Percentiles rank a stretch among this genome's conserved stretches.
phyloP scores from a whole-genome alignment of 2,329 filamentous ascomycete species.

The Eutypa lata region DNA sequence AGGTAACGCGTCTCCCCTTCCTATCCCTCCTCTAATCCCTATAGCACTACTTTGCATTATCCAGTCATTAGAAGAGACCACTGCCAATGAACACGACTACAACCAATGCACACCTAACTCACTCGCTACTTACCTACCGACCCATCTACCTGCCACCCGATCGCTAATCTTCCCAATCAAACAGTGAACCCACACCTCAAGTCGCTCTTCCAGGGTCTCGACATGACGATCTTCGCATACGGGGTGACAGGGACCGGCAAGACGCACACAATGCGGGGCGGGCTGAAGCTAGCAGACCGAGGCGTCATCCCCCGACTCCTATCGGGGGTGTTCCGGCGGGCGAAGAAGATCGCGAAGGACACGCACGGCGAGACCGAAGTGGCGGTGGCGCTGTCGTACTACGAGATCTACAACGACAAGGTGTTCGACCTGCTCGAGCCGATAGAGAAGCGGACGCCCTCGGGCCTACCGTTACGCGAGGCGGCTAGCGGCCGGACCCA shows the following conservation, averaged over 20 bases:
- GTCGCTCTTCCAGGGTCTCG: slow-evolving; percentile 84
- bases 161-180: too few species aligned
- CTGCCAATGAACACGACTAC: slow-evolving; percentile 1
- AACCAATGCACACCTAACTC: slow-evolving; percentile 2
- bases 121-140: too few species aligned
- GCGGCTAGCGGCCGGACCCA: slow-evolving; percentile 84
- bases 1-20: slow-evolving; percentile 49
- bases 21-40: slow-evolving; percentile 2
- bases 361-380: slow-evolving; percentile 67
- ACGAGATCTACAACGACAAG: slow-evolving; percentile 96
- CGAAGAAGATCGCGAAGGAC: slow-evolving; percentile 83
- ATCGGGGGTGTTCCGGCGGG: slow-evolving; percentile 79
- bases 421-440: slow-evolving; percentile 88
- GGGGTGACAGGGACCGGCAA: slow-evolving; percentile 92
- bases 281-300: slow-evolving; percentile 78
- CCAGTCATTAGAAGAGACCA: too few species aligned
- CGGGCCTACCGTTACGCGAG: slow-evolving; percentile 76
- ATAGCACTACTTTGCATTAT: too few species aligned
- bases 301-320: slow-evolving; percentile 85
- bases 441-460: slow-evolving; percentile 78
- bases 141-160: too few species aligned
- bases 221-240: slow-evolving; percentile 89
- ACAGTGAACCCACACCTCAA: slow-evolving; percentile 86
- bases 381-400: slow-evolving; percentile 79
- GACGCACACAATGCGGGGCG: slow-evolving; percentile 94